Base-by-base conservation (phyloP, 352 stramenopile genomes). In the Phytopythium ostracodes region DNA sequence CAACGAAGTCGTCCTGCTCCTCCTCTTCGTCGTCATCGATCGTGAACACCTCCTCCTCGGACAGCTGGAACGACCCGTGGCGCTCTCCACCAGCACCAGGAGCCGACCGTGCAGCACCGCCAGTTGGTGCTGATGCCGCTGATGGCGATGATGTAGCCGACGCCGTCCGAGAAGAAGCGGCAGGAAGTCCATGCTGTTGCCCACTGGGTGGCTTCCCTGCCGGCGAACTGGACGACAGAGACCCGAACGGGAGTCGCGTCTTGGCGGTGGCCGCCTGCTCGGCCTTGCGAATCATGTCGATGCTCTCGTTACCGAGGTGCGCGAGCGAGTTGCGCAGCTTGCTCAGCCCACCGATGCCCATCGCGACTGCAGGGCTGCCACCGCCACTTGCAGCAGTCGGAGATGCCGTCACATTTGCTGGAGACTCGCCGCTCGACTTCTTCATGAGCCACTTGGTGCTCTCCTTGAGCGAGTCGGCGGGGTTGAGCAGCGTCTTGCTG, bases 11-110 rank as follows among this genome's bases (percentile, higher is more conserved):
- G 43, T 86, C 78, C 33, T 89, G 70, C 62, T 83, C 84, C 25
- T 91, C 77, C 18, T 92, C 81, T 7, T 90, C 81, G 25, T 88
- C 81, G 47, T 92, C 84, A 67, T 93, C 84, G 59, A 93, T 93
- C 17, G 82, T 88, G 59, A 93, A 93, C 42, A 93, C 84, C 35
- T 90, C 84, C 25, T 93, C 84, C n/a, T 84, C 79, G 4, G 78
- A 78, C 35, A 71, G 67, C 50, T 85, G 73, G 60, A 85, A 88
- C 46, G 78, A 89, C 0, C 53, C 56, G 25, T 66, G 60, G 9
- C 72, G 68, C 7, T 72, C 54, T 14, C 47, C 22, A 12, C 24
- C 22, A 52, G 25, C 46, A 22, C 46, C 24, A 33, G 24, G 14
- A 33, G 46, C 46, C 2, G 24, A 11, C 11, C 46, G 46, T 33